Evolutionary conservation across 495 filamentous ascomycete genomes (phyloP), one percentile per base, ranked within the genome.

Genomic region (Penicillium paradoxum): DNA sequence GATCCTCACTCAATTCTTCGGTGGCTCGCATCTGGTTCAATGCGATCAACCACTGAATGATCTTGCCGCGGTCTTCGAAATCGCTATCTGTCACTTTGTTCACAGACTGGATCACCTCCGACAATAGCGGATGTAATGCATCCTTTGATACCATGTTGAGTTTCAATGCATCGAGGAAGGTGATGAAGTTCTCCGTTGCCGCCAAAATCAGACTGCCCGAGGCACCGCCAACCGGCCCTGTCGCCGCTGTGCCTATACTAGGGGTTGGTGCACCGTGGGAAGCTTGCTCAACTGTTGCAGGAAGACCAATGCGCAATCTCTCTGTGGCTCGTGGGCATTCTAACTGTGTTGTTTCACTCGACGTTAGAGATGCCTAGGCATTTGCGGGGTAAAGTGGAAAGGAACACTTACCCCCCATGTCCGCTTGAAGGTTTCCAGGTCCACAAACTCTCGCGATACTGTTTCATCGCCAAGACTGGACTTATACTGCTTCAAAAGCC

Each of bases 131-230:
- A 61, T 99, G 95, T 14, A 99, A 76, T 46, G 91, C 89, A 71
- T 99, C 92, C 67, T 99, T 99, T 6, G 91, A 90, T 11, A 91
- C 74, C 70, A 95, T 82, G 19, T 90, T 88, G 34, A 99, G 77
- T 60, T 88, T 87, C 59, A 97, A 77, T 19, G 93, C 95, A 69
- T 99, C 95, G 40, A 99, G 76, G 70, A 97, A 91, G 0, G 95
- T 99, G 68, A 99, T 97, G 64, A 99, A 99, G 65, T 96, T 91
- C 69, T 97, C 90, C 4, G 93, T 96, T 4, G 93, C 91, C 43
- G 88, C 81, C 24, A 92, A 69, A 50, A 96, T 90, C 33, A 92
- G 76, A 36, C 83, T 81, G 22, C 88, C 89, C 17, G 85, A 85
- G 49, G 83, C 82, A 38, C 77, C 79, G 30, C 69, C 80, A 40